Evolutionary conservation across 2,329 filamentous ascomycete genomes (phyloP), one percentile per base, ranked within the genome.

Genomic region (Diaporthe citrichinensis): DNA sequence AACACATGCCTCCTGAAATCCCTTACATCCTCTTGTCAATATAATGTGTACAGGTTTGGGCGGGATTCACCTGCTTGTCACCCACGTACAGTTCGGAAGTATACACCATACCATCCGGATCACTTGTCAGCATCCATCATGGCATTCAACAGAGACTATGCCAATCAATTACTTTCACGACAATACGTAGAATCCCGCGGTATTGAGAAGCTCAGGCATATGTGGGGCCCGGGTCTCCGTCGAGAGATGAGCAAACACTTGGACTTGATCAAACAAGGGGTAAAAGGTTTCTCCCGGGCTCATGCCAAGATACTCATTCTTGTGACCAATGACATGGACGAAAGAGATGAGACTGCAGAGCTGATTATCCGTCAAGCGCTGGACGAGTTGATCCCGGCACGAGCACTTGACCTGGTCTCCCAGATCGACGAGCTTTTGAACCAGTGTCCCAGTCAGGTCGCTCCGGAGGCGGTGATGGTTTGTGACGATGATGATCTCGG

Each of bases 271-370:
- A 61, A 62, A 61, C 44, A 74, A 71, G 62, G 73, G 2, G 55
- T 74, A 2, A 41, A n/a, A 53, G 53, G 34, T 14, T 74, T 71
- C 65, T 14, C 25, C 4, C 23, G 2, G 9, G 31, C 20, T 4
- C 55, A n/a, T 5, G 14, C 23, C 34, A 17, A 7, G 3, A n/a
- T 71, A 6, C 7, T 34, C 44, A 59, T 23, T 5, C 23, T 20
- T 74, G 36, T n/a, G n/a, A n/a, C n/a, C n/a, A n/a, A n/a, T n/a
- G 23, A 46, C 34, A 41, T n/a, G 2, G 41, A 31, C 17, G 73
- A 74, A n/a, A 44, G 62, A 36, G 53, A 61, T 5, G 73, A 71
- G 55, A 71, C 34, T 49, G 73, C 73, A 28, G 55, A 74, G 6
- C 36, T 17, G 15, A 28, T 71, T 12, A 10, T 62, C n/a, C 34